Base-by-base conservation (phyloP, 2,329 filamentous ascomycete species). In the Phialocephala subalpina region DNA sequence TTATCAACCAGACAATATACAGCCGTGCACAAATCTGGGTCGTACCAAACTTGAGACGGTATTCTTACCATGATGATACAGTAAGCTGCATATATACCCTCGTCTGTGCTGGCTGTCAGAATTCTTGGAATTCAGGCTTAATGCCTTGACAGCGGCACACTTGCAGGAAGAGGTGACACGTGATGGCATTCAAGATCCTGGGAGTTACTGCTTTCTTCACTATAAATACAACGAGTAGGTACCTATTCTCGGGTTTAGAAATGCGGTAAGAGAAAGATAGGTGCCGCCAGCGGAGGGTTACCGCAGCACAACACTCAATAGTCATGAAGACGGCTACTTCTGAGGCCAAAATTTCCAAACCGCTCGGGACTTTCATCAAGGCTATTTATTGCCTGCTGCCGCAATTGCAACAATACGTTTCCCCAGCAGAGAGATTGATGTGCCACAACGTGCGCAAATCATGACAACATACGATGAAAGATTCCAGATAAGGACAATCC, bases 61-160 rank as follows among this genome's bases (percentile, higher is more conserved):
- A 53, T 33, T 53, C 49, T 53, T 33, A 29, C 49, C 25, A 29
- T 53, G 8, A 5, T 53, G 49, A 53, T 53, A 53, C 49, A 33
- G 49, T 53, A 53, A 53, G 49, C 49, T 53, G 49, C 49, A 53
- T 53, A 53, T 53, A 53, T 33, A 53, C 25, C 49, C 49, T 29
- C 12, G 14, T 9, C 12, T 29, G 22, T 6, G 18, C 25, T 27
- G 49, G 49, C 8, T 53, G 25, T 18, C 2, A 29, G 2, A 16
- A 8, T 53, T 53, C 14, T 18, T 1, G 18, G 2, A 16, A 8
- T 53, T 53, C 14, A 53, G 49, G 25, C 49, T 29, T 25, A 53
- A 33, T 53, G 27, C 49, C 49, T 53, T 29, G 25, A 27, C 25
- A 22, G 49, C n/a, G 49, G 25, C 27, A 53, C 49, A n/a, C n/a